phyloP scores from a whole-genome alignment of 2,329 filamentous ascomycete species.

The Hypoxylon sp. region DNA sequence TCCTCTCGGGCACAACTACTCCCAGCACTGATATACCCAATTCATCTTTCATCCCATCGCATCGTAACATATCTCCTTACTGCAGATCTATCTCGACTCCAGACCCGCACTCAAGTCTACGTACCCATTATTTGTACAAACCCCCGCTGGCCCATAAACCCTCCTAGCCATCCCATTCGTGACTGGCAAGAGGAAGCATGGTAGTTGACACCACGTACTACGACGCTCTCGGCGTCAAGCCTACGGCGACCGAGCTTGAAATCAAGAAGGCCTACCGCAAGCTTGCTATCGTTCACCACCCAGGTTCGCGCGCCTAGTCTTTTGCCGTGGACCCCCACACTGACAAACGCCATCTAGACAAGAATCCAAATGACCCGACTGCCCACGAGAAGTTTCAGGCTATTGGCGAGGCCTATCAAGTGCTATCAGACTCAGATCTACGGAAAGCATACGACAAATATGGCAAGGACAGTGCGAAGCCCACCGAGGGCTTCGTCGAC shows the following conservation, averaged over 20 bases:
- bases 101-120: not conserved
- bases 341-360: slow-evolving; percentile 71
- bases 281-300: slow-evolving; percentile 93
- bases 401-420: slow-evolving; percentile 81
- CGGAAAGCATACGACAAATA: slow-evolving; percentile 96
- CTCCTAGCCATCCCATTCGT: slow-evolving; percentile 15
- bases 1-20: slow-evolving; percentile 11
- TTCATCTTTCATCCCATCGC: slow-evolving; percentile 11
- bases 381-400: slow-evolving; percentile 95
- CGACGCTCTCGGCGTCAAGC: slow-evolving; percentile 86
- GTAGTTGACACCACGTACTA: slow-evolving; percentile 92
- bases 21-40: slow-evolving; percentile 13
- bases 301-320: slow-evolving; percentile 68
- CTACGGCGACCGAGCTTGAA: slow-evolving; percentile 88
- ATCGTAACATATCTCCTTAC: not conserved
- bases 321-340: slow-evolving; percentile 27
- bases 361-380: slow-evolving; percentile 96
- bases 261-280: slow-evolving; percentile 98
- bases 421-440: slow-evolving; percentile 89
- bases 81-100: not conserved
- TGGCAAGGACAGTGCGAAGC: slow-evolving; percentile 95
- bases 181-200: slow-evolving; percentile 65
- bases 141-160: slow-evolving; percentile 22
- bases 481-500: slow-evolving; percentile 93
- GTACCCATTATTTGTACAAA: slow-evolving; percentile 12